phyloP scores from a whole-genome alignment of 495 filamentous ascomycete genomes.

The Aspergillus cristatus region DNA sequence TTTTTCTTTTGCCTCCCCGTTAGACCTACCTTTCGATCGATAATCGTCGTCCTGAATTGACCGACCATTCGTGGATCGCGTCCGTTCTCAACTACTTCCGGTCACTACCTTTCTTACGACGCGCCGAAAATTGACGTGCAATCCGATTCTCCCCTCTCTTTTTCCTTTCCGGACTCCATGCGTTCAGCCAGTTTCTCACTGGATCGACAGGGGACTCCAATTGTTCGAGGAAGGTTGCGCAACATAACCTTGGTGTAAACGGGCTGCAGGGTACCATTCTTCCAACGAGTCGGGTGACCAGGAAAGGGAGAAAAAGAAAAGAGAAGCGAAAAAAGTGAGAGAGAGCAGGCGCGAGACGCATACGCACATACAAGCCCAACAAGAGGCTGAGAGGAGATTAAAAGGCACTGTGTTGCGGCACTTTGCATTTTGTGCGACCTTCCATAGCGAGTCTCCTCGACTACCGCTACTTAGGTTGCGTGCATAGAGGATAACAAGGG shows the following conservation, averaged over 20 bases:
- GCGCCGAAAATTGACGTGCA: conserved; percentile 24
- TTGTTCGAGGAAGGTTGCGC: conserved; percentile 27
- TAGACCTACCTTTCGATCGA: too few relatives aligned
- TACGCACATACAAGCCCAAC: conserved; percentile 3
- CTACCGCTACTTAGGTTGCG: conserved; percentile 10
- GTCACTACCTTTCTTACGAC: neutral
- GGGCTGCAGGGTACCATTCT: conserved; percentile 20
- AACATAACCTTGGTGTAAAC: conserved; percentile 18
- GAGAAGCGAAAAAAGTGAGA: neutral
- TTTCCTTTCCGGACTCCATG: conserved; percentile 33
- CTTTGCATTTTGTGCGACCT: conserved; percentile 6
- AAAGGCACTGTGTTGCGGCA: conserved; percentile 5
- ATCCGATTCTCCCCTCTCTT: conserved; percentile 14
- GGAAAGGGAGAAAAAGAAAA: too few relatives aligned
- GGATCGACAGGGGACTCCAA: conserved; percentile 26
- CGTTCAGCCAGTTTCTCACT: conserved; percentile 32
- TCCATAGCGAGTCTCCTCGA: conserved; percentile 14
- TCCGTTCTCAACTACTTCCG: conserved; percentile 13
- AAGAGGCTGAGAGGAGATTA: conserved; percentile 8
- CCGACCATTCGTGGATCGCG: conserved; percentile 8
- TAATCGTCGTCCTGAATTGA: conserved; percentile 5
- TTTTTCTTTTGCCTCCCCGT: too few relatives aligned
- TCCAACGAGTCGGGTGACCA: too few relatives aligned
- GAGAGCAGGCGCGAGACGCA: neutral
- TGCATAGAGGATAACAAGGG: conserved; percentile 1